Evolutionary conservation across 176 grass and related monocot species (phyloP), one percentile per base, ranked within the genome.

Genomic region (Carex cristatella): DNA sequence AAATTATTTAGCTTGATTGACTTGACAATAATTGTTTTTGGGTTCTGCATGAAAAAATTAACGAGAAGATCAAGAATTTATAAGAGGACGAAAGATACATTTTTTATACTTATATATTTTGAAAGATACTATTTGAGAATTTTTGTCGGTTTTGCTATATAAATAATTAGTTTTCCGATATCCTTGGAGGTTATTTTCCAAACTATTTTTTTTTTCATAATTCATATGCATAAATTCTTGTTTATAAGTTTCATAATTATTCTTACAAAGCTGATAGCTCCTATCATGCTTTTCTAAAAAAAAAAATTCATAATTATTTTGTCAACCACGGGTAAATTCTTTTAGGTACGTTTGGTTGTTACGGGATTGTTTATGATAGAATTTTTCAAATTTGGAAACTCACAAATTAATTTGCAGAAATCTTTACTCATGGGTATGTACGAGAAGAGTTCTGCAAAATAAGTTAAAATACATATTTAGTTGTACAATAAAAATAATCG

Each of bases 301-400:
- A 23, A 23, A 23, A 23, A 23, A 23, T 23, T 59, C 11, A 18
- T 59, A 18, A 59, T 5, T 16, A 18, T 4, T 59, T 59, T 59
- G 56, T 16, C n/a, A 7, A 46, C 1, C 3, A 19, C 1, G 6
- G 18, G 58, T n/a, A 61, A 61, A 61, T 61, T 11, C 5, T 61
- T 61, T 60, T 40, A 40, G 4, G 38, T 35, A 2, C 7, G 44
- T 2, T 49, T 49, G 46, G 9, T 49, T 49, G 46, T 49, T 9
- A 49, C 46, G 8, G 8, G 1, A 49, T 49, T 49, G 9, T 49
- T 1, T 9, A 5, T 0, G 1, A 49, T 49, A 9, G 0, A 10
- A 49, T 2, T 49, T 49, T 49, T 10, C 0, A 0, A 0, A 9
- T 49, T 10, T 0, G 1, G 9, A 2, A 49, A 49, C 1, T 10